Base-by-base conservation (phyloP, 2,329 filamentous ascomycete species). In the Sporothrix luriei region DNA sequence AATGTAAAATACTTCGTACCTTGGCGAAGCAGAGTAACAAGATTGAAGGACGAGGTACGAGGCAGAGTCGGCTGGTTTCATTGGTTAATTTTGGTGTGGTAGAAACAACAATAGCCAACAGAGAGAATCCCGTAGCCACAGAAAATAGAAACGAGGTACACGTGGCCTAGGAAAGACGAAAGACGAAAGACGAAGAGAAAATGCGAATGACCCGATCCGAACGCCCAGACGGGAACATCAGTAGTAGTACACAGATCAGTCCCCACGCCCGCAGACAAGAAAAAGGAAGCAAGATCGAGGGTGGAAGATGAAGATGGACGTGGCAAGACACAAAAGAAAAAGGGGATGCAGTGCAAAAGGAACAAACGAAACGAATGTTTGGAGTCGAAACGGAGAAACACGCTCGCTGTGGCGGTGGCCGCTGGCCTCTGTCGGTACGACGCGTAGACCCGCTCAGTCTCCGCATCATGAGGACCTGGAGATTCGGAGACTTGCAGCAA, bases 161-260 rank as follows among this genome's bases (percentile, higher is more conserved):
- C 21, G 5, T 33, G 24, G 24, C 24, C 21, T 14, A 40, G 40
- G 46, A 59, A 11, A 21, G 13, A 13, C 38, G 5, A 40, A 10
- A 40, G 10, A 40, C 38, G 38, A 4, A 40, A 40, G n/a, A 33
- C 9, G 33, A 33, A 33, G 33, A 9, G 33, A 55, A 61, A 66
- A 69, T 69, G 68, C 54, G 68, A 62, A 55, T 59, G n/a, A n/a
- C 43, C 69, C 59, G 29, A 40, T 71, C 52, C 71, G 61, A 72
- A 72, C 71, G 71, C 71, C 71, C 59, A 69, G 57, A 72, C 68
- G 71, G 59, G 13, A 33, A 65, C 38, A 59, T 66, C 55, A 68
- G 65, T 66, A 49, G 21, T 68, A 64, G 13, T 71, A 71, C 66
- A 71, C 16, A 46, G 26, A 21, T 24, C 51, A 55, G 10, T 33